Conservation (phyloP, 192 early-diverging fungal species). For the Coemansia sp. region DNA sequence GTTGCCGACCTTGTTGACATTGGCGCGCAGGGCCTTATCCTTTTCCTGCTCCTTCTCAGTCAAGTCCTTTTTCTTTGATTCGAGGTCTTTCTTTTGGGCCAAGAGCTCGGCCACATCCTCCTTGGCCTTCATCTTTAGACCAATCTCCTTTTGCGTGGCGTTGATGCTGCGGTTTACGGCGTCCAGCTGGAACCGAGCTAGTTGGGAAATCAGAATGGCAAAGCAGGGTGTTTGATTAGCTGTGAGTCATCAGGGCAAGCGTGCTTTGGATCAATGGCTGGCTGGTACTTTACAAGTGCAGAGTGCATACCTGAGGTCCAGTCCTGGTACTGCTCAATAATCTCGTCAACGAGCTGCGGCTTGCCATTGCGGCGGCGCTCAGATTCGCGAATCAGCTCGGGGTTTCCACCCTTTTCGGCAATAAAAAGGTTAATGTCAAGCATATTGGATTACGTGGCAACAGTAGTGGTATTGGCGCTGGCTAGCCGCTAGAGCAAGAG, state of each 20-base stretch:
- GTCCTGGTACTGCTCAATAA: conserved; percentile 84
- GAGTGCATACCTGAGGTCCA: conserved; percentile 74
- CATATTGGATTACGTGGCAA: conserved; percentile 43
- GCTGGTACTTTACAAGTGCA: background rate
- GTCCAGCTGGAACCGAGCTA: conserved; percentile 85
- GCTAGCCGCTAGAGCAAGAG: background rate
- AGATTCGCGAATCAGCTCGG: conserved; percentile 88
- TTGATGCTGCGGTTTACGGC: conserved; percentile 90
- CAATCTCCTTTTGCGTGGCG: conserved; percentile 88
- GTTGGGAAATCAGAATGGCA: background rate
- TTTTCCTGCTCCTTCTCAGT: conserved; percentile 74
- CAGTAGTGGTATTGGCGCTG: background rate
- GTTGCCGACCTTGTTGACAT: conserved; percentile 95
- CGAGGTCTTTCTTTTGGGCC: conserved; percentile 70
- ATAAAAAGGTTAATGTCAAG: conserved; percentile 93
- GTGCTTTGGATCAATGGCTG: background rate
- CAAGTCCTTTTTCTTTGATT: conserved; percentile 67
- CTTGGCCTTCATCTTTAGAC: conserved; percentile 85
- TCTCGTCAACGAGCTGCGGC: conserved; percentile 86
- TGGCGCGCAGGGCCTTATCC: conserved; percentile 63
- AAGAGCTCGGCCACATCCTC: conserved; percentile 77
- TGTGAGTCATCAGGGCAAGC: conserved; percentile 4
- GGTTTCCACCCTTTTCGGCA: conserved; percentile 89
- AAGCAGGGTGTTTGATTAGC: background rate
- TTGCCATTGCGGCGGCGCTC: conserved; percentile 84